Base-by-base conservation (phyloP, 192 early-diverging fungal genomes). In the Allomyces macrogynus region DNA sequence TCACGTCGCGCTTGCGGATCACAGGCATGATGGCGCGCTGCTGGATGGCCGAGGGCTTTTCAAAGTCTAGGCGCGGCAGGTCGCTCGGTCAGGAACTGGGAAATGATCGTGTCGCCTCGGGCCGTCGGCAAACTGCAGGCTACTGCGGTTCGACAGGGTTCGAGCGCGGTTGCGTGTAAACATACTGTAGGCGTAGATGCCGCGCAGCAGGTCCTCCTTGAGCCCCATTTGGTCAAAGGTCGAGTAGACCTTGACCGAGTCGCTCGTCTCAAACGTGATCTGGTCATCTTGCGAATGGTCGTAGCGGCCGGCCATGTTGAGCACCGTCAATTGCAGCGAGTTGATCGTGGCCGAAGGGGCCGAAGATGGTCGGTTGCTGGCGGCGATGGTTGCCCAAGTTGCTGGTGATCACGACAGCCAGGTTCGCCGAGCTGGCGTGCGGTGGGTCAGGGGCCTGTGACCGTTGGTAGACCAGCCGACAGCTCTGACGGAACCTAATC, bases 41-140 rank as follows among this genome's bases (percentile, higher is more conserved):
- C 75, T 98, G 95, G 78, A 98, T 98, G 65, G 95, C 91, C 4
- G 92, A 96, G 5, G 93, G 95, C 71, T 89, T 89, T 72, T 98
- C 95, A 81, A 93, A 95, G 77, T 91, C 86, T 88, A 62, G 4
- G 49, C 24, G 43, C 24, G 23, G 63, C 12, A 10, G 18, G 10
- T 22, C 7, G 27, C 24, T n/a, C 65, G n/a, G 43, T 26, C n/a
- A 67, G 32, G 32, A 40, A 40, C 32, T 40, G 32, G 32, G 32
- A 8, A 8, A 40, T 40, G 32, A 7, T 40, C 4, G 3, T 40
- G 32, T 40, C 32, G 32, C 32, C 32, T 40, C 32, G 32, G 32
- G 22, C 22, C 63, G 63, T 27, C 24, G 32, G 32, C 32, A 26
- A 63, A 23, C 0, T n/a, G n/a, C n/a, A n/a, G n/a, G n/a, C n/a